Evolutionary conservation across 2,329 filamentous ascomycete genomes (phyloP).

Genomic region (Colletotrichum sp.): DNA sequence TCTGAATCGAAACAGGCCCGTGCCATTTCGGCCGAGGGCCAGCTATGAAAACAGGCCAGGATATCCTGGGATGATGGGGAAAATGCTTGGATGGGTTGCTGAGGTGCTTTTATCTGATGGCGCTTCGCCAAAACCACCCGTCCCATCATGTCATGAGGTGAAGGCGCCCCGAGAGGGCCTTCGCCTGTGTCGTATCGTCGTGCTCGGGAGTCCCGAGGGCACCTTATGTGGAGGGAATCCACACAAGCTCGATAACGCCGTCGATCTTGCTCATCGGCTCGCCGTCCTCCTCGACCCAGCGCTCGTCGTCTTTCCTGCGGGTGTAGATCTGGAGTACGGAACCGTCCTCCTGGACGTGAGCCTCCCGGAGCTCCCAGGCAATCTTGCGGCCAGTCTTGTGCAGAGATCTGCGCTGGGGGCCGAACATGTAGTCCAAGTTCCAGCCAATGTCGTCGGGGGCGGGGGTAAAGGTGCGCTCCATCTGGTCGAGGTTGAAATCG

Average conservation of each 20-base stretch:
- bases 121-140: not conserved
- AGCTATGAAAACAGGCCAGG: not conserved
- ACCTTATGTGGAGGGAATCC: slow-evolving; percentile 45
- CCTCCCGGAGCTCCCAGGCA: slow-evolving; percentile 59
- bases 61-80: not conserved
- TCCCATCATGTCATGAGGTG: slow-evolving; percentile 5
- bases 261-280: slow-evolving; percentile 57
- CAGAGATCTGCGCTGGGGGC: slow-evolving; percentile 52
- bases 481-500: slow-evolving; percentile 52
- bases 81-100: not conserved
- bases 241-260: slow-evolving; percentile 62
- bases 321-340: slow-evolving; percentile 59
- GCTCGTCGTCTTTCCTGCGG: slow-evolving; percentile 54
- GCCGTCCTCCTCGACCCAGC: slow-evolving; percentile 54
- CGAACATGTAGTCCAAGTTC: slow-evolving; percentile 57
- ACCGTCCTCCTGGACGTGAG: slow-evolving; percentile 50
- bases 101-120: not conserved
- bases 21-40: not conserved
- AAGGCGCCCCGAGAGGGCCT: not conserved
- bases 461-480: slow-evolving; percentile 58
- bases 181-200: slow-evolving; percentile 11
- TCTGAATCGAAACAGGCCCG: not conserved
- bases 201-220: not conserved
- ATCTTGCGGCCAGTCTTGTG: slow-evolving; percentile 55
- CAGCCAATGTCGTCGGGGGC: slow-evolving; percentile 52